Conservation (phyloP, 371 early-diverging fungal species). For the Rhizopus delemar region DNA sequence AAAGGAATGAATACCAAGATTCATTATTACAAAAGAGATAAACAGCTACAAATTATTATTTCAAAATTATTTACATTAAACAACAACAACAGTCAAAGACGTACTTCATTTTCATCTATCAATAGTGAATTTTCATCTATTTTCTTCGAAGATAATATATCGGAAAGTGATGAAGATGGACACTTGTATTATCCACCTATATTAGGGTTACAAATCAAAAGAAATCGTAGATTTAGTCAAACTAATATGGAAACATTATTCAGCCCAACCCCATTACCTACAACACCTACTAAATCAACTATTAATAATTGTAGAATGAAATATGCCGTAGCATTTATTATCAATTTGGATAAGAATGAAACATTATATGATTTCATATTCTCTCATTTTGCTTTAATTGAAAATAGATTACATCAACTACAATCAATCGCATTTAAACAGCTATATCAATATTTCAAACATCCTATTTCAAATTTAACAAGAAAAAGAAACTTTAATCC, state of each 20-base stretch:
- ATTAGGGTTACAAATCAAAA: slow-evolving; percentile 42
- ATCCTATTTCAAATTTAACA: slow-evolving; percentile 25
- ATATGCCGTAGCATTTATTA: slow-evolving; percentile 63
- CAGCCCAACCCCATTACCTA: slow-evolving; percentile 65
- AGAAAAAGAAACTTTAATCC: slow-evolving; percentile 18
- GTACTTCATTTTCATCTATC: slow-evolving; percentile 62
- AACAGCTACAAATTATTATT: slow-evolving; percentile 59
- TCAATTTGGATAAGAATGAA: slow-evolving; percentile 54
- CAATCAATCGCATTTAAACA: slow-evolving; percentile 55
- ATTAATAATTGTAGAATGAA: slow-evolving; percentile 30
- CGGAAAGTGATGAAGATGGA: slow-evolving; percentile 49
- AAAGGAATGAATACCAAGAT: slow-evolving; percentile 72
- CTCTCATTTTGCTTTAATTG: slow-evolving; percentile 67
- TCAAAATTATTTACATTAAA: slow-evolving; percentile 64
- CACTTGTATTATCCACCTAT: slow-evolving; percentile 38
- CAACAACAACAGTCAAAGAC: slow-evolving; percentile 23
- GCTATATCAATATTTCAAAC: slow-evolving; percentile 46
- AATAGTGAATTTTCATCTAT: slow-evolving; percentile 50
- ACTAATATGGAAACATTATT: slow-evolving; percentile 71
- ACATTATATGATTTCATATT: slow-evolving; percentile 62
- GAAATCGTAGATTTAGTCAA: slow-evolving; percentile 58
- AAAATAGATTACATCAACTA: slow-evolving; percentile 62
- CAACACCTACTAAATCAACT: slow-evolving; percentile 18
- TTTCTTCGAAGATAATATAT: slow-evolving; percentile 32
- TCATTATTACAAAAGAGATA: slow-evolving; percentile 55